Conservation (phyloP, 495 filamentous ascomycete genomes). For the Ramalina intermedia region DNA sequence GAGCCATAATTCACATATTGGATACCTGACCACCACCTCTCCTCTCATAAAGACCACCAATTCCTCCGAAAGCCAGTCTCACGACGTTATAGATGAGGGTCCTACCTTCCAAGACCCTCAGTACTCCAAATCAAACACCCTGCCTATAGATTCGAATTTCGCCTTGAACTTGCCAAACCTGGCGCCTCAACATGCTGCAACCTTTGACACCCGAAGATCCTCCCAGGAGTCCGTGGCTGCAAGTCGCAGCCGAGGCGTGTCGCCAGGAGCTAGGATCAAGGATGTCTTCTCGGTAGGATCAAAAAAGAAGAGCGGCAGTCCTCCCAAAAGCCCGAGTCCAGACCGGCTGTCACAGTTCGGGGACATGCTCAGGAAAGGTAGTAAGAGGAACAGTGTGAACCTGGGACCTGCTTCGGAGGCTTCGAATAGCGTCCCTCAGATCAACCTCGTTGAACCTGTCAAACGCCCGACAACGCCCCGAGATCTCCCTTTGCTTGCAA, state of each 20-base stretch:
- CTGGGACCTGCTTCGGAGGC: constrained; percentile 23
- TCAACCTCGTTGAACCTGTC: not conserved
- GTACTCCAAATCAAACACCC: constrained; percentile 12
- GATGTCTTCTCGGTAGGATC: constrained; percentile 28
- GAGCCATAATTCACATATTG: constrained; percentile 61
- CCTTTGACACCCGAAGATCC: constrained; percentile 6
- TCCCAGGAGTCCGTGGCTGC: constrained; percentile 5
- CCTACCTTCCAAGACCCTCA: constrained; percentile 11
- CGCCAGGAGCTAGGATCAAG: constrained; percentile 31
- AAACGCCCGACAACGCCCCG: constrained; percentile 4
- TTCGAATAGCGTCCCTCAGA: constrained; percentile 13
- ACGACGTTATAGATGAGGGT: not conserved
- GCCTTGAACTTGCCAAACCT: constrained; percentile 8
- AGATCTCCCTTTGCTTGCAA: constrained; percentile 8
- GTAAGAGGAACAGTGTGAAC: constrained; percentile 28
- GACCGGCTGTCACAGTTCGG: constrained; percentile 26
- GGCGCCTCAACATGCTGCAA: constrained; percentile 15
- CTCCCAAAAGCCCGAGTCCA: constrained; percentile 29
- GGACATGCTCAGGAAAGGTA: constrained; percentile 20
- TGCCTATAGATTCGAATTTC: constrained; percentile 1
- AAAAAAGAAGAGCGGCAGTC: constrained; percentile 26
- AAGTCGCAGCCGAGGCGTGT: constrained; percentile 24
- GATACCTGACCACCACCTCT: constrained; percentile 69
- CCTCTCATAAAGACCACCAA: constrained; percentile 53
- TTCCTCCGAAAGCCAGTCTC: constrained; percentile 21